Conservation (phyloP, 2,329 filamentous ascomycete genomes). For the Cladorrhinum sp. region DNA sequence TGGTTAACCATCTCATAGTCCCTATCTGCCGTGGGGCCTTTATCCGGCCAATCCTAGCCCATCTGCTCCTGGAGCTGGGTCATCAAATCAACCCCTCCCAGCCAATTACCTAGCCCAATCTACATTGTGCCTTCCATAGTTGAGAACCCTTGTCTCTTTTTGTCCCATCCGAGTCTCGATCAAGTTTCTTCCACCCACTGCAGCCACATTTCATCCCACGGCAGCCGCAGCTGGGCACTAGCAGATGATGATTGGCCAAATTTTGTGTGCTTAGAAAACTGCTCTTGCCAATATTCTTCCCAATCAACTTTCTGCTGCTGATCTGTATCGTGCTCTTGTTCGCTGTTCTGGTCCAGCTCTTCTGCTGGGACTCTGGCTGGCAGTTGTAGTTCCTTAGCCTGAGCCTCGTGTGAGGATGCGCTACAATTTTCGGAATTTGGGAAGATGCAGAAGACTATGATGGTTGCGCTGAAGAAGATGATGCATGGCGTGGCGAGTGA, state of each 20-base stretch:
- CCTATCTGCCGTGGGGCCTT: not conserved
- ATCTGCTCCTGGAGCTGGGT: not conserved
- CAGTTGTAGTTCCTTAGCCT: too few relatives aligned
- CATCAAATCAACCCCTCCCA: conserved; percentile 1
- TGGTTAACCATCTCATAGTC: not conserved
- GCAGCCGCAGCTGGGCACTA: not conserved
- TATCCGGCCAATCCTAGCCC: conserved; percentile 1
- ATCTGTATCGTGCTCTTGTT: too few relatives aligned
- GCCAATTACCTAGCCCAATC: not conserved
- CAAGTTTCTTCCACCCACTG: not conserved
- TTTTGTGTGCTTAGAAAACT: not conserved
- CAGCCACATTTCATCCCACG: not conserved
- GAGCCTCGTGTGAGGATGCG: too few relatives aligned
- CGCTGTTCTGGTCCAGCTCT: too few relatives aligned
- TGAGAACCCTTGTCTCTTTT: not conserved
- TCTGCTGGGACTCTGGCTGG: too few relatives aligned
- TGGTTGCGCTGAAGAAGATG: not conserved
- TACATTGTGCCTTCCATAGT: not conserved
- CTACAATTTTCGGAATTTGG: not conserved
- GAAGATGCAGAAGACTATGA: not conserved
- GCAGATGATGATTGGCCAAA: not conserved
- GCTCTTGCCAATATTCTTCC: not conserved
- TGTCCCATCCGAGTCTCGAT: not conserved
- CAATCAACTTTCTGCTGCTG: too few relatives aligned
- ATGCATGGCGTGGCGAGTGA: not conserved